A percentile compares a stretch with the other conserved stretches of the same genome.
Evolutionary conservation across 2,329 filamentous ascomycete genomes (phyloP).

Genomic region (Coleophoma cylindrospora): DNA sequence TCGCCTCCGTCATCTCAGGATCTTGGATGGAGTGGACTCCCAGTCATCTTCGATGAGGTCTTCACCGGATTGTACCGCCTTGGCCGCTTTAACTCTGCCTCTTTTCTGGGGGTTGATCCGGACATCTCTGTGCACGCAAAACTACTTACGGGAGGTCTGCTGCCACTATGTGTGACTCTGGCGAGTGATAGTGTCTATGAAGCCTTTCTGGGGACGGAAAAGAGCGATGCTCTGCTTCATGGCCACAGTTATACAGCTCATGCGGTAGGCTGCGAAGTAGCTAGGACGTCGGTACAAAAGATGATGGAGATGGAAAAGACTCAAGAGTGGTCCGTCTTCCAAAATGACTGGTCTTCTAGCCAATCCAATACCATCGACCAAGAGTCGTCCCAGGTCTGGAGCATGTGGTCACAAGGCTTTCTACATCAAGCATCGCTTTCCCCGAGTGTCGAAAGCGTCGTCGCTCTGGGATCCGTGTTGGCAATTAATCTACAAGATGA

Average conservation of each 20-base stretch:
- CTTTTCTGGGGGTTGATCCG: constrained; percentile 62
- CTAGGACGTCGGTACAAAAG: constrained; percentile 56
- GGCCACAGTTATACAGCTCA: constrained; percentile 87
- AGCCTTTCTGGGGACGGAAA: constrained; percentile 66
- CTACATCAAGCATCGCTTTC: constrained; percentile 53
- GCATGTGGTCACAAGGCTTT: constrained; percentile 62
- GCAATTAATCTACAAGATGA: constrained; percentile 51
- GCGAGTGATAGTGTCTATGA: constrained; percentile 70
- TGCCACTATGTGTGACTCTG: constrained; percentile 72
- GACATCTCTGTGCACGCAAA: constrained; percentile 83
- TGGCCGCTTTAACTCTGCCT: constrained; percentile 64
- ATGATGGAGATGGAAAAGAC: constrained; percentile 53
- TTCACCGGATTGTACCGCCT: constrained; percentile 84
- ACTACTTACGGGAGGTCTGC: constrained; percentile 72
- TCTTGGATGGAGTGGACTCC: constrained; percentile 64
- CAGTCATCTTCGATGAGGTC: constrained; percentile 80
- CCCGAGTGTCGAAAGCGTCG: constrained; percentile 55
- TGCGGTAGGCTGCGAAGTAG: constrained; percentile 74
- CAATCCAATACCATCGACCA: background rate
- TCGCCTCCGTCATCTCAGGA: constrained; percentile 6
- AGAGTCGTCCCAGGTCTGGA: constrained; percentile 48
- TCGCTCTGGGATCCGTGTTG: constrained; percentile 71
- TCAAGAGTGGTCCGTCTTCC: constrained; percentile 53
- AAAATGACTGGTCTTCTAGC: constrained; percentile 37
- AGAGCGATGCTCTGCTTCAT: constrained; percentile 74